phyloP scores from a whole-genome alignment of 2,329 filamentous ascomycete species.

The Fusarium oxysporum region DNA sequence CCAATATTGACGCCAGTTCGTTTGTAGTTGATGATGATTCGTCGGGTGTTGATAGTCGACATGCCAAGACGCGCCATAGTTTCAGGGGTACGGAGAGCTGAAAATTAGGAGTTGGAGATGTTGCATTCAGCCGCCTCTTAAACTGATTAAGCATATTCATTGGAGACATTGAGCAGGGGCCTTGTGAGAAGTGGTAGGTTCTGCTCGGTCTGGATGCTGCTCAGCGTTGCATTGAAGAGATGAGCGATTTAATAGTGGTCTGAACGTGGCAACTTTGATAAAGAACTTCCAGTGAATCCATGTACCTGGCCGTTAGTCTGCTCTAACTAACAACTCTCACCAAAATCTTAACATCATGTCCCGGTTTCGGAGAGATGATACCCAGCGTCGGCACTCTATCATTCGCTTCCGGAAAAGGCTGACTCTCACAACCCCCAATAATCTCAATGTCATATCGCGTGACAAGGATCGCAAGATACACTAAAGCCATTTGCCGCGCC shows the following conservation, averaged over 20 bases:
- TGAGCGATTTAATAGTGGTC: not conserved
- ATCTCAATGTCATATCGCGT: not conserved
- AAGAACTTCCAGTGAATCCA: too few relatives aligned
- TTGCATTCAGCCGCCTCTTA: not conserved
- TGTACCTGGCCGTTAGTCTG: too few relatives aligned
- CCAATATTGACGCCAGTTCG: not conserved
- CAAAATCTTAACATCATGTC: not conserved
- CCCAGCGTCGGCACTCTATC: not conserved
- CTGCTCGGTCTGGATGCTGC: not conserved
- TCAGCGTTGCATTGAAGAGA: accelerated
- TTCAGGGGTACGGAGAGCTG: not conserved
- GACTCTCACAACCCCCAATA: not conserved
- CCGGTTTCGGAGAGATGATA: not conserved
- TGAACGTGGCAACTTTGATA: not conserved
- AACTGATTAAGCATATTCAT: not conserved
- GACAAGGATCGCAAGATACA: not conserved
- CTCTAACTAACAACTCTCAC: accelerated
- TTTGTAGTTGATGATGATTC: not conserved
- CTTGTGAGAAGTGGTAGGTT: accelerated
- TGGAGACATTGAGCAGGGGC: not conserved
- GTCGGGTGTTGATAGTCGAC: accelerated
- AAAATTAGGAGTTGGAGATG: not conserved
- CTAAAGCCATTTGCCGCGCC: not conserved
- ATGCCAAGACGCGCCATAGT: too few relatives aligned
- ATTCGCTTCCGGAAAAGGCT: not conserved